Percentiles rank a stretch among this genome's conserved stretches.
Conservation (phyloP, 306 rosid species). For the Inga laurina region DNA sequence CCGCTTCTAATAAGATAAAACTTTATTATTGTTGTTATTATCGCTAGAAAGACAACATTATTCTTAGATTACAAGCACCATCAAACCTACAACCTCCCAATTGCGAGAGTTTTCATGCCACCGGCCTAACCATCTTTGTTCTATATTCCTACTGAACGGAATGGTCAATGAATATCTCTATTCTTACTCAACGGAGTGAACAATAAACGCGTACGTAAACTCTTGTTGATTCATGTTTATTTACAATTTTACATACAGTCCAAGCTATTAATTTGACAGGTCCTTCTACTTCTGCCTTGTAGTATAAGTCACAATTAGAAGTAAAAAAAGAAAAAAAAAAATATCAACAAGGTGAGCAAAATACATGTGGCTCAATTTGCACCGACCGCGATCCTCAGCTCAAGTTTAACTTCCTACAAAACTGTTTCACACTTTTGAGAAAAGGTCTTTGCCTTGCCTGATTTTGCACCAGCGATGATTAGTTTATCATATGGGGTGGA, state of each 20-base stretch:
- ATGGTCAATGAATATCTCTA: background rate
- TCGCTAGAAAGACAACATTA: too few species aligned
- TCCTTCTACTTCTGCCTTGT: background rate
- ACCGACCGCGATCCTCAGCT: background rate
- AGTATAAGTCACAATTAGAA: background rate
- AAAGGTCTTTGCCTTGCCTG: background rate
- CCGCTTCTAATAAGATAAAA: too few species aligned
- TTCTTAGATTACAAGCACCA: too few species aligned
- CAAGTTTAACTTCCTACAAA: background rate
- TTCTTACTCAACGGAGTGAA: background rate
- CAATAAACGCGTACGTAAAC: background rate
- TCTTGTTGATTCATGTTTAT: background rate
- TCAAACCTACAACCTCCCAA: too few species aligned
- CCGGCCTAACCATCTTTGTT: background rate
- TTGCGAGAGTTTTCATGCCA: too few species aligned
- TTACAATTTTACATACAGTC: background rate
- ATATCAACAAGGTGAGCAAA: background rate
- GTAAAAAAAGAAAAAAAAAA: background rate
- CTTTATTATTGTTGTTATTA: too few species aligned
- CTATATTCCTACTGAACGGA: background rate
- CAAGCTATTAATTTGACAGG: background rate
- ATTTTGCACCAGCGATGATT: conserved; percentile 6
- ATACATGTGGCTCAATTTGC: conserved; percentile 19
- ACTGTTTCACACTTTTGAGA: background rate
- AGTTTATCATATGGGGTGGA: background rate